Evolutionary conservation across 768 basidiomycete species (phyloP).

Genomic region (Mycena epipterygia): DNA sequence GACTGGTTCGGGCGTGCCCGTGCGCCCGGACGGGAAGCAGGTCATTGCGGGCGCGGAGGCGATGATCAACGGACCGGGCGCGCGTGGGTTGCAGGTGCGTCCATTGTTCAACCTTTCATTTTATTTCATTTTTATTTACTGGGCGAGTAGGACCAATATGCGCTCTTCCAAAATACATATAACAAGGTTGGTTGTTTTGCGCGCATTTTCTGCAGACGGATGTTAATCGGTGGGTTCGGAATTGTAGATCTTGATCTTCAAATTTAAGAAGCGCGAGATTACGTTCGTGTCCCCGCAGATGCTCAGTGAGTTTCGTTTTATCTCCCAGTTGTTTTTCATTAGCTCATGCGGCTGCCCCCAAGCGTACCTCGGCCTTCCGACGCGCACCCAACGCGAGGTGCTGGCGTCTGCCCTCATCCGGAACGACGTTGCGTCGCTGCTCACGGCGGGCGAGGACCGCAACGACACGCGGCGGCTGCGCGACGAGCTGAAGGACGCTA

Average conservation of each 20-base stretch:
- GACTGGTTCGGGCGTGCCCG: background rate
- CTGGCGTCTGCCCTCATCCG: slow-evolving; percentile 29
- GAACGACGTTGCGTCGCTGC: slow-evolving; percentile 20
- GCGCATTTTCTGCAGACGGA: no score
- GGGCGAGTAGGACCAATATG: slow-evolving; percentile 26
- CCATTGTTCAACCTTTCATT: background rate
- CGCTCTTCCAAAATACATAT: slow-evolving; percentile 34
- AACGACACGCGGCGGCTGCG: slow-evolving; percentile 28
- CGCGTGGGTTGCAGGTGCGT: slow-evolving; percentile 21
- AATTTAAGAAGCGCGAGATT: slow-evolving; percentile 36
- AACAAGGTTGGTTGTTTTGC: slow-evolving; percentile 24
- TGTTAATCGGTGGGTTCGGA: background rate
- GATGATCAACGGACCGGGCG: slow-evolving; percentile 25
- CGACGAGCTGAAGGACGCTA: slow-evolving; percentile 28
- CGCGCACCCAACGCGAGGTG: slow-evolving; percentile 29
- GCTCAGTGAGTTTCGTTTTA: slow-evolving; percentile 18
- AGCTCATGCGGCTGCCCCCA: background rate
- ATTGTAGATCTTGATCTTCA: slow-evolving; percentile 35
- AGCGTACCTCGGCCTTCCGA: slow-evolving; percentile 34
- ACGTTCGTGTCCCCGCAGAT: slow-evolving; percentile 36
- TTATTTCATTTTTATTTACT: background rate
- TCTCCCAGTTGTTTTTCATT: background rate
- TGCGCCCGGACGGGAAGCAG: slow-evolving; percentile 27
- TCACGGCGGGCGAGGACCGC: slow-evolving; percentile 30
- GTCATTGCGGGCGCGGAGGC: slow-evolving; percentile 35